Conservation (phyloP, 2,329 filamentous ascomycete species). For the Pleoardoris graminearum region DNA sequence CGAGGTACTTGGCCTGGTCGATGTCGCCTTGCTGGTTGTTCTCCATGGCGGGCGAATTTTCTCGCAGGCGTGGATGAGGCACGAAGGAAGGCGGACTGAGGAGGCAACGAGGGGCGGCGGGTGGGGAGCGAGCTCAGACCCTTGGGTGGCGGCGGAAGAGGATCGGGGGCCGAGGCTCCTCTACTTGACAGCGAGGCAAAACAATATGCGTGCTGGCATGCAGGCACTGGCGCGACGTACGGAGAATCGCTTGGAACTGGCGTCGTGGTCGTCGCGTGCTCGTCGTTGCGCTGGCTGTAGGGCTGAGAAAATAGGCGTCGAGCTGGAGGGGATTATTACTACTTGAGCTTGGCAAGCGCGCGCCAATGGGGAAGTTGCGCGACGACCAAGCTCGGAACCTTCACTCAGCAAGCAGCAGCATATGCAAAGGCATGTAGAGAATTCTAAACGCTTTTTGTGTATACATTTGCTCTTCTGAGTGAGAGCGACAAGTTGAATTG, state of each 20-base stretch:
- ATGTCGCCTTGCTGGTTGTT: conserved; percentile 34
- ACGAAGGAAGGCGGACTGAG: conserved; percentile 23
- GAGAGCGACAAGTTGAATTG: neutral
- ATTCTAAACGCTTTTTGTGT: too few species aligned
- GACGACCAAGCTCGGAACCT: conserved; percentile 11
- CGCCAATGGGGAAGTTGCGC: conserved; percentile 21
- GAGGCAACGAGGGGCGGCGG: conserved; percentile 37
- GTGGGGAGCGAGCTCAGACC: conserved; percentile 36
- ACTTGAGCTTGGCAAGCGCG: conserved; percentile 13
- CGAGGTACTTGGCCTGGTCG: conserved; percentile 59
- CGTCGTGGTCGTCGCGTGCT: conserved; percentile 37
- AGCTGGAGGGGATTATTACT: conserved; percentile 23
- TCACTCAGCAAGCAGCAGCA: neutral
- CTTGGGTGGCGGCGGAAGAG: conserved; percentile 35
- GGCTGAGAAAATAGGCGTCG: conserved; percentile 27
- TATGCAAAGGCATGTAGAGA: neutral
- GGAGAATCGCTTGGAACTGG: conserved; percentile 6
- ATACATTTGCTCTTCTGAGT: neutral
- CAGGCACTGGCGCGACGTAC: conserved; percentile 4
- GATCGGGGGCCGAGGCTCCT: conserved; percentile 37
- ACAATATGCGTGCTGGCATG: conserved; percentile 20
- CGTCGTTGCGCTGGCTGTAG: conserved; percentile 27
- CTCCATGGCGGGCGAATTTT: conserved; percentile 40
- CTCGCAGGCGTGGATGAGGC: conserved; percentile 22
- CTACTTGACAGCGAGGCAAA: conserved; percentile 18